phyloP scores from a whole-genome alignment of 176 grass and related monocot species.

The Oryza meridionalis region DNA sequence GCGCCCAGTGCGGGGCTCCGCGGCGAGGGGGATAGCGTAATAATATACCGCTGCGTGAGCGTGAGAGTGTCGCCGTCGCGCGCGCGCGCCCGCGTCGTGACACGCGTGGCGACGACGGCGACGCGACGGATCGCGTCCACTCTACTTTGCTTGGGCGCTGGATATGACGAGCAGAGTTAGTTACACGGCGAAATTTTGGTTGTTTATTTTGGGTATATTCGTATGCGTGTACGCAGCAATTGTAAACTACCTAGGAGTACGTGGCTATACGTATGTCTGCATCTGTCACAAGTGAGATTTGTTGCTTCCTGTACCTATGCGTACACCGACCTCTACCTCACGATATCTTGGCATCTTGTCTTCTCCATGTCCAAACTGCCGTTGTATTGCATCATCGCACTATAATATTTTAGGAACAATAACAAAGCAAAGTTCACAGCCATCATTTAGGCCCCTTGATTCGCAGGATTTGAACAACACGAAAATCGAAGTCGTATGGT shows the following conservation, averaged over 20 bases:
- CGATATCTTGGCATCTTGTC: background rate
- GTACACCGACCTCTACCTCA: background rate
- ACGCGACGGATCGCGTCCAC: background rate
- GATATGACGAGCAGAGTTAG: background rate
- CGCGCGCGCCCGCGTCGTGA: background rate
- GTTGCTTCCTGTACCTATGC: background rate
- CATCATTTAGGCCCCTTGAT: no score
- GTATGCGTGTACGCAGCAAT: slow-evolving; percentile 9
- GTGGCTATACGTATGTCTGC: background rate
- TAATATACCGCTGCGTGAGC: slow-evolving; percentile 14
- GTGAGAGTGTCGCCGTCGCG: background rate
- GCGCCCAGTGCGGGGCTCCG: background rate
- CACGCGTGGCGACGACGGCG: slow-evolving; percentile 30
- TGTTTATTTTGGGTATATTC: background rate
- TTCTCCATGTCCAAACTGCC: background rate
- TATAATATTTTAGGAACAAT: background rate
- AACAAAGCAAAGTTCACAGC: background rate
- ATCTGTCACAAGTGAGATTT: slow-evolving; percentile 15
- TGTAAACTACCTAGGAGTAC: background rate
- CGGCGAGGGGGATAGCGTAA: slow-evolving; percentile 12
- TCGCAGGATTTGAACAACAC: no score
- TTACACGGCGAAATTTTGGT: background rate
- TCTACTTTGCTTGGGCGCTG: slow-evolving; percentile 19
- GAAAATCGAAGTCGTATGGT: no score
- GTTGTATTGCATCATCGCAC: background rate